Percentiles rank a stretch among this genome's conserved stretches.
phyloP scores from a whole-genome alignment of 2,329 filamentous ascomycete genomes.

The Penicillium decumbens region DNA sequence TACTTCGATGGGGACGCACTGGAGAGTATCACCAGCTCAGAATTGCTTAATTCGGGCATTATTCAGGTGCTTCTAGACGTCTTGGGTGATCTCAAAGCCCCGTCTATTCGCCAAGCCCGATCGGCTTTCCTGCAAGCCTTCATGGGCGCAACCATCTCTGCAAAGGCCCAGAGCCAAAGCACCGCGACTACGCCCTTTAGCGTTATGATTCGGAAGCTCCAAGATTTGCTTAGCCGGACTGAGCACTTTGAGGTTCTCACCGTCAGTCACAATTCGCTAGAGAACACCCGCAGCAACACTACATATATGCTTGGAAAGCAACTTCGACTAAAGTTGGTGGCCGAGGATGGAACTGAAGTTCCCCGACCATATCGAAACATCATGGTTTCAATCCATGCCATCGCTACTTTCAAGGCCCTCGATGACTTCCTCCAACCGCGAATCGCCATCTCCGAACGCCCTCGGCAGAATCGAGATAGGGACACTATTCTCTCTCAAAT shows the following conservation, averaged over 20 bases:
- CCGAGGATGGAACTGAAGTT: conserved; percentile 82
- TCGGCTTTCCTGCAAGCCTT: conserved; percentile 86
- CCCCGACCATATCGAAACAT: conserved; percentile 84
- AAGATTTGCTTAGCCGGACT: conserved; percentile 90
- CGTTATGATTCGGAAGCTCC: conserved; percentile 85
- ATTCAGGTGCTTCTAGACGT: conserved; percentile 78
- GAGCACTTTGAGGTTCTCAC: conserved; percentile 98
- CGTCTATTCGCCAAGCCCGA: conserved; percentile 55
- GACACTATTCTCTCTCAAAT: conserved; percentile 66
- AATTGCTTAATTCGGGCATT: conserved; percentile 83
- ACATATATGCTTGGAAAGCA: conserved; percentile 97
- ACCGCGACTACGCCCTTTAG: conserved; percentile 78
- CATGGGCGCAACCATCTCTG: conserved; percentile 66
- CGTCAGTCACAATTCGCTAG: conserved; percentile 85
- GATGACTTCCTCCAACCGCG: conserved; percentile 93
- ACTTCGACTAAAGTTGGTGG: conserved; percentile 79
- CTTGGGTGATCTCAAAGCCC: conserved; percentile 60
- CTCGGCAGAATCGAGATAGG: conserved; percentile 55
- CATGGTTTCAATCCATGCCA: conserved; percentile 97
- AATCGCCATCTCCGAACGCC: conserved; percentile 74
- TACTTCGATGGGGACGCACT: conserved; percentile 87
- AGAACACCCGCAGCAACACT: conserved; percentile 83
- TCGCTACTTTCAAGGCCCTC: conserved; percentile 93
- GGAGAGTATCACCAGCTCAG: conserved; percentile 91
- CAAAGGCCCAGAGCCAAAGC: conserved; percentile 59